Evolutionary conservation across 2,329 filamentous ascomycete genomes (phyloP), one percentile per base, ranked within the genome.

Genomic region (Neurospora crassa): DNA sequence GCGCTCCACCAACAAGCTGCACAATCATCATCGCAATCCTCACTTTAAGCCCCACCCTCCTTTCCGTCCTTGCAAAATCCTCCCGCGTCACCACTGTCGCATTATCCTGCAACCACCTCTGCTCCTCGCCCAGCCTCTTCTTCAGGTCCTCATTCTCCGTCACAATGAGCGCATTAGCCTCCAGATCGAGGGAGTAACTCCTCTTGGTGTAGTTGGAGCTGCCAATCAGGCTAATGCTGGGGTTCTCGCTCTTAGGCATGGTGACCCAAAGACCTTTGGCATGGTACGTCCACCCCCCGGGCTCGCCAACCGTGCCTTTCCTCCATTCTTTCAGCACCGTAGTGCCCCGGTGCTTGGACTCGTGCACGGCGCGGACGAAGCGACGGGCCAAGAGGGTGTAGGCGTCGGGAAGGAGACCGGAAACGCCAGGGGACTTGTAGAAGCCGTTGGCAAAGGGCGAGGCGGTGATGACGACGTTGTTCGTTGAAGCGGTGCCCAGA

Each of bases 201-300:
- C 96, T 86, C 80, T 96, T 94, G 0, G 96, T 99, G 81, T 98
- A 99, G 79, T 99, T 99, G 11, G 92, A 96, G 78, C 92, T 96
- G 1, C 96, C 96, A 0, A 99, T 88, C 20, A 98, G 85, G 41
- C 90, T 96, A 70, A 98, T 85, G 68, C 91, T 90, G 0, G 94
- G 94, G 47, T 89, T 83, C 43, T 84, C 80, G 67, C 91, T 87
- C 1, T 85, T 83, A 0, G 91, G 88, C 70, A 95, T 84, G 0
- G 92, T 93, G 37, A 97, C 86, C 95, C 95, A 98, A 2, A 98
- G 84, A 0, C 96, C 96, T 81, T 99, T 99, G 68, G 96, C 96
- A 77, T 99, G 96, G 80, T 99, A 99, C 0, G 95, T 97, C 96
- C 96, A 99, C 0, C 93, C 95, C 1, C 85, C 92, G 0, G 92